Base-by-base conservation (phyloP, 1,284 basidiomycete species). In the Leccinum cinnamomeum region DNA sequence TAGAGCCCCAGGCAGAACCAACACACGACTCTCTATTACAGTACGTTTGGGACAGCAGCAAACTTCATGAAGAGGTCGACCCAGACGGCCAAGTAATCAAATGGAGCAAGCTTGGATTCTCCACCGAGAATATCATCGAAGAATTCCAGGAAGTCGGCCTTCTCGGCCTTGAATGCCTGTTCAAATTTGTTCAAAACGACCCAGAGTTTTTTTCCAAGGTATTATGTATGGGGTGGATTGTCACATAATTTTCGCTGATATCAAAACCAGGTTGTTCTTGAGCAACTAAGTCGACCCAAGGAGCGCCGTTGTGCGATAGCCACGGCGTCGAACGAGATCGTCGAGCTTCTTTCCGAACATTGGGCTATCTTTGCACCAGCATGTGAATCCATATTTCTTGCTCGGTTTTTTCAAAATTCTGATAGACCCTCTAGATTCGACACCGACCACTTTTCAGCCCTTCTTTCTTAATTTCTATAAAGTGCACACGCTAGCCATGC, bases 401-500 rank as follows among this genome's bases (percentile, higher is more conserved):
- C 44, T 58, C 10, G 28, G 33, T 64, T 37, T 30, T 41, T 53
- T 69, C 59, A n/a, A 54, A 66, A 28, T 41, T 69, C 70, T 68
- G 61, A 74, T 57, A 57, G 53, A 57, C 63, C 10, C 56, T 59
- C 59, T 48, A 91, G 91, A 92, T 75, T 91, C 90, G 7, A 91
- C 90, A 2, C 89, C 92, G 4, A 90, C 91, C 1, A 85, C 88
- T 1, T 96, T 94, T 76, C 90, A 94, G 68, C 94, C 94, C 0
- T 95, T 95, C 79, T 90, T 98, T 75, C 83, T 98, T 64, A 92
- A 93, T 69, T 94, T 96, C 72, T 84, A 85, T 67, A 88, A 86
- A 63, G 88, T 97, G 10, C 96, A 98, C 76, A 80, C 84, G 6
- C 79, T 97, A 4, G 91, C 92, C 2, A 86, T 92, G 30, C 87